Evolutionary conservation across 106 monocot species (phyloP).

Genomic region (Chionographis japonica): DNA sequence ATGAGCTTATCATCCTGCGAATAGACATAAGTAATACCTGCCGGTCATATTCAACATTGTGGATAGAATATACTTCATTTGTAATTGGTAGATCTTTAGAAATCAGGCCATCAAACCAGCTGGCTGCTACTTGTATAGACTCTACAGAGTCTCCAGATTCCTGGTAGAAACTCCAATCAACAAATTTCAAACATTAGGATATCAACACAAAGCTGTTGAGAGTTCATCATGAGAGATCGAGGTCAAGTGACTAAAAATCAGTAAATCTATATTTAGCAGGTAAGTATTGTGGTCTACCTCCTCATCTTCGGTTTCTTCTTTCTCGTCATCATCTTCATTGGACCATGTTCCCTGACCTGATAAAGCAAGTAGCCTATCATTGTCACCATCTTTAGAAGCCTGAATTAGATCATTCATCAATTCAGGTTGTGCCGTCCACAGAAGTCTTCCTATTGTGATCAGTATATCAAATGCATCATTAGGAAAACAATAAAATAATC

Average conservation of each 20-base stretch:
- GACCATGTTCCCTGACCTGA: slow-evolving; percentile 21
- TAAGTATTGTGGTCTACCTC: slow-evolving; percentile 17
- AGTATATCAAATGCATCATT: neutral
- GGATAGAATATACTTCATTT: slow-evolving; percentile 79
- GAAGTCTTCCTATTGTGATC: slow-evolving; percentile 59
- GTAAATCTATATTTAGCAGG: neutral
- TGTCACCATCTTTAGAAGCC: slow-evolving; percentile 85
- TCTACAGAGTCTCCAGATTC: slow-evolving; percentile 25
- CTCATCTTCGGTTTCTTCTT: slow-evolving; percentile 28
- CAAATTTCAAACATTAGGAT: neutral
- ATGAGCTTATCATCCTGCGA: too few relatives aligned
- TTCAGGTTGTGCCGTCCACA: slow-evolving; percentile 75
- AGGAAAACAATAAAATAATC: too few relatives aligned
- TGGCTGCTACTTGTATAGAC: slow-evolving; percentile 35
- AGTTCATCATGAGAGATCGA: neutral
- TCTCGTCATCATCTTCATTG: slow-evolving; percentile 38
- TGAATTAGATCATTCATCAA: slow-evolving; percentile 87
- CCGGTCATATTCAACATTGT: slow-evolving; percentile 89
- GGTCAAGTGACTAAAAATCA: neutral
- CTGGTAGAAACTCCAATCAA: slow-evolving; percentile 22
- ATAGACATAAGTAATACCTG: slow-evolving; percentile 44
- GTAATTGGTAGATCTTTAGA: slow-evolving; percentile 66
- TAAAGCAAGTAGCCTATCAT: slow-evolving; percentile 38
- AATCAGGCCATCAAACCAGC: slow-evolving; percentile 84
- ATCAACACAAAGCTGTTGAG: neutral